These are phyloP conservation scores for carrot (Daucus carota) DNA, from an alignment of 129 eudicot genomes.

Conservation along the genomic window DH1_v3.0 NC_030387.2:25528001-25528500, in stretches of 20 bases:
- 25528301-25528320: not conserved
- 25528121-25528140: too few relatives aligned
- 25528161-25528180: not conserved
- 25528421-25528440: not conserved
- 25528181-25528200: not conserved
- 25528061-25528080: not conserved
- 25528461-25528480: not conserved
- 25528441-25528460: not conserved
- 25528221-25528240: not conserved
- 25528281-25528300: not conserved
- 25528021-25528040: not conserved
- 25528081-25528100: not conserved
- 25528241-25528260: not conserved
- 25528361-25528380: not conserved
- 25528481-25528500: not conserved
- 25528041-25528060: not conserved
- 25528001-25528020: too few relatives aligned
- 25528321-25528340: not conserved
- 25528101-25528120: not conserved
- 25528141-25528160: not conserved
- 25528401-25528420: not conserved
- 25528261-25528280: not conserved
- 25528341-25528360: not conserved
- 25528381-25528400: not conserved
- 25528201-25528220: not conserved